Evolutionary conservation across 2,329 filamentous ascomycete species (phyloP).

Genomic region (Aspergillus aculeatinus): DNA sequence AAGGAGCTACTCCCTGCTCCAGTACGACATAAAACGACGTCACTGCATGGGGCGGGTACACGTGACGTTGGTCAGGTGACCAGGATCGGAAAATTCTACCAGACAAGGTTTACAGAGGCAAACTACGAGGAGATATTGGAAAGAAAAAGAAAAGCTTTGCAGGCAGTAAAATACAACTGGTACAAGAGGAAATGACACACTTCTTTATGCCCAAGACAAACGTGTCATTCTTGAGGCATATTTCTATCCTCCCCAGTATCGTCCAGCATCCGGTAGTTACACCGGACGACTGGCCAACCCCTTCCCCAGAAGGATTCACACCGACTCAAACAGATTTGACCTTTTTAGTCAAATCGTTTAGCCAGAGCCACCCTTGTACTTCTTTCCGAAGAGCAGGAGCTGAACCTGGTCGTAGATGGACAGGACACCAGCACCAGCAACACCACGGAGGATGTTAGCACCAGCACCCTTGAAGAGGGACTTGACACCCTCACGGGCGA

Average conservation of each 20-base stretch:
- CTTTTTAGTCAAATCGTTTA: slow-evolving; percentile 28
- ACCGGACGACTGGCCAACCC: slow-evolving; percentile 28
- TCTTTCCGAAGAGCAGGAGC: slow-evolving; percentile 99
- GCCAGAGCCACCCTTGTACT: slow-evolving; percentile 58
- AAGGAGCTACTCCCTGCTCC: neutral
- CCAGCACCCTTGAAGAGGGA: slow-evolving; percentile 99
- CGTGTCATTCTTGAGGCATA: slow-evolving; percentile 44
- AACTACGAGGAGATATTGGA: slow-evolving; percentile 3
- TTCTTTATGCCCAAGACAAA: slow-evolving; percentile 47
- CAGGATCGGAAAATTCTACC: neutral
- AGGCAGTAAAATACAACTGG: slow-evolving; percentile 52
- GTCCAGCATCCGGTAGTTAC: slow-evolving; percentile 29
- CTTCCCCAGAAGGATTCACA: slow-evolving; percentile 23
- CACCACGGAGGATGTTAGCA: slow-evolving; percentile 99
- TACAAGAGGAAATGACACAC: slow-evolving; percentile 45
- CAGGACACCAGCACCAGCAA: slow-evolving; percentile 99
- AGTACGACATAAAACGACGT: neutral
- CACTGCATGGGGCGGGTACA: neutral
- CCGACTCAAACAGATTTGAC: slow-evolving; percentile 17
- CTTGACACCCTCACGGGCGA: slow-evolving; percentile 93
- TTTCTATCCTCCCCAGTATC: slow-evolving; percentile 39
- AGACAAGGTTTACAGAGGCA: neutral
- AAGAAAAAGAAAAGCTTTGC: slow-evolving; percentile 44
- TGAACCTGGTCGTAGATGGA: slow-evolving; percentile 99
- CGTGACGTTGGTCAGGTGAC: slow-evolving; percentile 3